phyloP scores from a whole-genome alignment of 768 basidiomycete genomes.

The Jaapia argillacea region DNA sequence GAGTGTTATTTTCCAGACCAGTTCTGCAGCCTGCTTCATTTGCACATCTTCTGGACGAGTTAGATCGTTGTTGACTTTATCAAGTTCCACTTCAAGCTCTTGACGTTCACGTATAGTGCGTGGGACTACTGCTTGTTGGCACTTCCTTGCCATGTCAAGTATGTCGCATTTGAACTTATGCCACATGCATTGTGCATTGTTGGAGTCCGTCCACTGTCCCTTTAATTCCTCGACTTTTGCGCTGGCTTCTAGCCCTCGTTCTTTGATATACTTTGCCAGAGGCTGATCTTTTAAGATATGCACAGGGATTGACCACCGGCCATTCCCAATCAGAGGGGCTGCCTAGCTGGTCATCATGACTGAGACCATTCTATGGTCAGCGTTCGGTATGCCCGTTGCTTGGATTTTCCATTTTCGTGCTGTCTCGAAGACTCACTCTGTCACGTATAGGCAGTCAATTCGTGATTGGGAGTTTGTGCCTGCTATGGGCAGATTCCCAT shows the following conservation, averaged over 20 bases:
- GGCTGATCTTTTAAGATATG: constrained; percentile 12
- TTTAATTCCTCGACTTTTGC: constrained; percentile 3
- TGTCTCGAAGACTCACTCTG: constrained; percentile 2
- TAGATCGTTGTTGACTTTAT: background rate
- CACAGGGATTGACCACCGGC: constrained; percentile 20
- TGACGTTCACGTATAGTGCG: background rate
- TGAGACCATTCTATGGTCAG: constrained; percentile 24
- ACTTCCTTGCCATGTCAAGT: background rate
- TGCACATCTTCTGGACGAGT: background rate
- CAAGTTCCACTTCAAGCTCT: background rate
- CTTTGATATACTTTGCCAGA: constrained; percentile 4
- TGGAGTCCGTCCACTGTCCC: too few relatives aligned
- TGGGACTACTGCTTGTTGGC: background rate
- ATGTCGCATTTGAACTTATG: background rate
- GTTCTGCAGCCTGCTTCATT: background rate
- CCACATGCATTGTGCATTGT: background rate
- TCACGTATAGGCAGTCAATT: constrained; percentile 27
- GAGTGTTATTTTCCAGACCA: background rate
- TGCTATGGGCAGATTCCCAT: too few relatives aligned
- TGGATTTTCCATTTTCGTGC: constrained; percentile 19
- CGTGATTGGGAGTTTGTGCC: constrained; percentile 15
- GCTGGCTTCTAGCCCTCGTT: background rate
- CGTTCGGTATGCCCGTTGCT: constrained; percentile 8
- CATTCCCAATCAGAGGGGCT: constrained; percentile 20
- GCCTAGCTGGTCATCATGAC: constrained; percentile 11